Conservation (phyloP, 306 rosid species). For the Sophora flavescens region DNA sequence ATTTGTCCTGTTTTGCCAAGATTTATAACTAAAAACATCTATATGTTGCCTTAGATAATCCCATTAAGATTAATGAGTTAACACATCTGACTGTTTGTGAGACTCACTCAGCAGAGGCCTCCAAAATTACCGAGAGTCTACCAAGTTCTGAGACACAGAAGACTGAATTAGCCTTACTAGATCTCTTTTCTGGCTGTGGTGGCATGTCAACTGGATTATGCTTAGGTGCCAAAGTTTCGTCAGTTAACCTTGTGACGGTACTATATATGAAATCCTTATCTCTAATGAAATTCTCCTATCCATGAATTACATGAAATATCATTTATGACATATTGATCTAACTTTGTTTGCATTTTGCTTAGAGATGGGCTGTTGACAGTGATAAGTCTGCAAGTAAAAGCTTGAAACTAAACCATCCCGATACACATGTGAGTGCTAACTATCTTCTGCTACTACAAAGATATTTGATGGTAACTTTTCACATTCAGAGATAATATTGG, state of each 20-base stretch:
- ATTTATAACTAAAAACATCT: conserved; percentile 34
- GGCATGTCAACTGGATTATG: conserved; percentile 98
- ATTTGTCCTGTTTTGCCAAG: conserved; percentile 32
- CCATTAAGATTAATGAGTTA: conserved; percentile 43
- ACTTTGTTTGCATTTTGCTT: conserved; percentile 42
- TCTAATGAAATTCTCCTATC: conserved; percentile 31
- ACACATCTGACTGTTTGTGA: conserved; percentile 45
- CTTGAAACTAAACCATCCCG: conserved; percentile 85
- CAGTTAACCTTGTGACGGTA: conserved; percentile 86
- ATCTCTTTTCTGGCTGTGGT: conserved; percentile 94
- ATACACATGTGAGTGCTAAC: conserved; percentile 65
- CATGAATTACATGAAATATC: conserved; percentile 30
- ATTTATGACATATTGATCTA: conserved; percentile 37
- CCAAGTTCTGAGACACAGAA: conserved; percentile 42
- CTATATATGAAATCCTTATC: conserved; percentile 22
- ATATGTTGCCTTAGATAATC: conserved; percentile 61
- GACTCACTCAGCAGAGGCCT: conserved; percentile 45
- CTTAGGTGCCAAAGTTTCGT: conserved; percentile 80
- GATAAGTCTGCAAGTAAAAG: conserved; percentile 77
- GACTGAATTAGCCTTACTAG: conserved; percentile 67
- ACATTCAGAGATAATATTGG: conserved; percentile 29
- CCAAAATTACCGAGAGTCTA: conserved; percentile 42
- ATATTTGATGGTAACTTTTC: conserved; percentile 25
- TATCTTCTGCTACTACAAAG: conserved; percentile 34
- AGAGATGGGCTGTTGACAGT: conserved; percentile 94